phyloP scores from a whole-genome alignment of 2,329 filamentous ascomycete species.

The Aspergillus fijiensis region DNA sequence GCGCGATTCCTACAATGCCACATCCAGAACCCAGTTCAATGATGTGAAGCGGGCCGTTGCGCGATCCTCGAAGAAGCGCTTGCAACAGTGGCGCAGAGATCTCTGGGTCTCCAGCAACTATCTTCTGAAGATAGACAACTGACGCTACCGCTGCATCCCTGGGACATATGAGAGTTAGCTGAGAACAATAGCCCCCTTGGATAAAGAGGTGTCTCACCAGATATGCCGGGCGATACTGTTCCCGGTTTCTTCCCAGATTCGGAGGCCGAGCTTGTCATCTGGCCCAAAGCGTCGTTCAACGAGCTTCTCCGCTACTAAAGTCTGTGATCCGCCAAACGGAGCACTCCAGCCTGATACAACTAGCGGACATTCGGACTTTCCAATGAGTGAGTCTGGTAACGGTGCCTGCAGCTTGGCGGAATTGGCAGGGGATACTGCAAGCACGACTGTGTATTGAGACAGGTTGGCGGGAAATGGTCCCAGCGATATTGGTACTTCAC shows the following conservation, averaged over 20 bases:
- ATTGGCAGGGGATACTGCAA: conserved; percentile 26
- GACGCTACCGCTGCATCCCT: conserved; percentile 62
- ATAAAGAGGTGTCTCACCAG: conserved; percentile 51
- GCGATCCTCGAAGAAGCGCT: conserved; percentile 32
- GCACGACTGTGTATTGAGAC: conserved; percentile 27
- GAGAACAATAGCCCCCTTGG: not conserved
- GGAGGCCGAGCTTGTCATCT: conserved; percentile 40
- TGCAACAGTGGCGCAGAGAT: conserved; percentile 30
- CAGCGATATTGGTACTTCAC: conserved; percentile 34
- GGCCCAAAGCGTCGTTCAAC: conserved; percentile 57
- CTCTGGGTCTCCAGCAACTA: conserved; percentile 33
- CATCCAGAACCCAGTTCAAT: conserved; percentile 69
- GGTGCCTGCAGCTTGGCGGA: conserved; percentile 8
- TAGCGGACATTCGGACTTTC: conserved; percentile 35
- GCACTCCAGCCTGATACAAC: conserved; percentile 60
- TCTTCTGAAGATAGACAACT: conserved; percentile 52
- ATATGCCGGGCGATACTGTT: conserved; percentile 72
- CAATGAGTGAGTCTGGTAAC: conserved; percentile 23
- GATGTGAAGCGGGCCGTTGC: conserved; percentile 45
- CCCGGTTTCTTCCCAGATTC: conserved; percentile 68
- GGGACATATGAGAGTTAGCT: conserved; percentile 16
- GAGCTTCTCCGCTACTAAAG: conserved; percentile 49
- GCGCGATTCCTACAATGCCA: conserved; percentile 65
- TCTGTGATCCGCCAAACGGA: conserved; percentile 42
- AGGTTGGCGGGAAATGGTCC: conserved; percentile 30